Evolutionary conservation across 164 flowering plant species (phyloP).

Genomic region (Macadamia integrifolia): DNA sequence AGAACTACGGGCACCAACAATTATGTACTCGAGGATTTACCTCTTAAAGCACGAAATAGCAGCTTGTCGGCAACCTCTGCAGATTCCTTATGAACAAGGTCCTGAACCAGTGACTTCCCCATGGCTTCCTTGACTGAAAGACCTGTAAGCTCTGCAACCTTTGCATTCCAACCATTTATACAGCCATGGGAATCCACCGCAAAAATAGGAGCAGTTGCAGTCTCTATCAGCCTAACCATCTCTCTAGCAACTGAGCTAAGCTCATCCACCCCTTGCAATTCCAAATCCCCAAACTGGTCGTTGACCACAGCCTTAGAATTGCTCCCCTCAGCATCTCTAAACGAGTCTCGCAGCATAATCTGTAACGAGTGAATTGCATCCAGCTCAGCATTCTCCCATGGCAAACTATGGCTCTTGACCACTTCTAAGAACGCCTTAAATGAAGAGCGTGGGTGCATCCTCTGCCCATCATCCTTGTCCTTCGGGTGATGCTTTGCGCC

Average conservation of each 20-base stretch:
- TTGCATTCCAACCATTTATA: conserved; percentile 23
- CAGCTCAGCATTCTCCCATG: conserved; percentile 25
- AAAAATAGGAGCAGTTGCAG: conserved; percentile 16
- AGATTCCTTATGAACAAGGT: conserved; percentile 8
- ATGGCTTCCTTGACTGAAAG: conserved; percentile 6
- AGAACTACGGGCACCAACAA: too few relatives aligned
- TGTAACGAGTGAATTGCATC: conserved; percentile 30
- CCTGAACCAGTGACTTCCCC: conserved; percentile 11
- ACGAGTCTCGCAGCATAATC: conserved; percentile 22
- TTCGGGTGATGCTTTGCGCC: conserved; percentile 28
- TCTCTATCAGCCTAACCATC: conserved; percentile 19
- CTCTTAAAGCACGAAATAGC: conserved; percentile 11
- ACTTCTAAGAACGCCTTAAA: conserved; percentile 31
- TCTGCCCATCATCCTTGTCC: conserved; percentile 21
- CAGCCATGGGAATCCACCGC: conserved; percentile 16
- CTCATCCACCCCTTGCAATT: conserved; percentile 11
- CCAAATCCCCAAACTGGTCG: background rate
- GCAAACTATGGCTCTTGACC: conserved; percentile 22
- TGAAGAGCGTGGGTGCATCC: conserved; percentile 30
- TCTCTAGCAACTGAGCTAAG: conserved; percentile 9
- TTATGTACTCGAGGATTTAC: background rate
- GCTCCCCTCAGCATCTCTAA: conserved; percentile 13
- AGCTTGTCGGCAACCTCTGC: conserved; percentile 2
- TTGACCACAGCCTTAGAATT: background rate
- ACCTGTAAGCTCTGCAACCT: conserved; percentile 18